phyloP scores from a whole-genome alignment of 2,329 filamentous ascomycete genomes.

The Botrytis porri region DNA sequence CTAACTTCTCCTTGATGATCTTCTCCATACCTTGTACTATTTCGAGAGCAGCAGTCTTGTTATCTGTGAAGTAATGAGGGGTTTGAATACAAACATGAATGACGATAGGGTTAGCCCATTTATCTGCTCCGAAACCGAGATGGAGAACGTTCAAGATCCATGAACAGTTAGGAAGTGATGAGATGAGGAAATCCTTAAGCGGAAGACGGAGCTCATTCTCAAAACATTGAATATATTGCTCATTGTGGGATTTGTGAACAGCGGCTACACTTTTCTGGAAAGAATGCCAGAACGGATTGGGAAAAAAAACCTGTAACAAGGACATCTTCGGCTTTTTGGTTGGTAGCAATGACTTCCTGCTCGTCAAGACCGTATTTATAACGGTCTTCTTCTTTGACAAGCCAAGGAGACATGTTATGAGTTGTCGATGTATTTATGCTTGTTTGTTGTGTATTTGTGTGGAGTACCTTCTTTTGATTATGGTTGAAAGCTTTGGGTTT shows the following conservation, averaged over 20 bases:
- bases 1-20: not conserved
- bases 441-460: not conserved
- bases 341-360: not conserved
- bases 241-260: not conserved
- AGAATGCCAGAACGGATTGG: not conserved
- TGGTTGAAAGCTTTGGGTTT: not conserved
- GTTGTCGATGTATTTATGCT: not conserved
- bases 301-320: not conserved
- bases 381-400: not conserved
- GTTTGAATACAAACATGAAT: not conserved
- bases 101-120: not conserved
- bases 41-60: not conserved
- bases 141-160: not conserved
- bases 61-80: not conserved
- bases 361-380: not conserved
- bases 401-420: not conserved
- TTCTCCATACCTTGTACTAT: not conserved
- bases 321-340: not conserved
- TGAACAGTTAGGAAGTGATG: not conserved
- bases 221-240: not conserved
- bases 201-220: not conserved
- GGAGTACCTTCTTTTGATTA: not conserved
- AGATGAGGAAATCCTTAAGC: not conserved
- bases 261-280: not conserved
- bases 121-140: not conserved